Evolutionary conservation across 129 eudicot genomes (phyloP), one percentile per base, ranked within the genome.

Genomic region (Tagetes erecta): DNA sequence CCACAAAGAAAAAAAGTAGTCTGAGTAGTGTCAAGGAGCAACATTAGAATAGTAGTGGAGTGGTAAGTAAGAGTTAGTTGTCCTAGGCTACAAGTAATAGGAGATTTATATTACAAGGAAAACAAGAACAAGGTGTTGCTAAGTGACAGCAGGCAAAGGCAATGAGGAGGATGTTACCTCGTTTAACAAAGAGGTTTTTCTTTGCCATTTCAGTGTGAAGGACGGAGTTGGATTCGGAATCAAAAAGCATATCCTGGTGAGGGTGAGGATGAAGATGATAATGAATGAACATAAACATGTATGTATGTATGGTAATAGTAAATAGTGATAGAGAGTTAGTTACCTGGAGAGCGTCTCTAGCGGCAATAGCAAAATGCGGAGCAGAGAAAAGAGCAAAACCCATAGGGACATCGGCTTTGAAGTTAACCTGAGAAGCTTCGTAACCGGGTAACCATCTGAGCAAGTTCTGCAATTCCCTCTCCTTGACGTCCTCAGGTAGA

Each of bases 151-250:
- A 27, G 31, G n/a, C 0, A 4, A n/a, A 62, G 38, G 45, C 55
- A 55, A 70, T 88, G 27, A 20, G 27, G 27, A 20, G 27, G 27
- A 20, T 20, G 27, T 67, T 52, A 89, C 96, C 98, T 56, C 98
- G 84, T 83, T 92, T 92, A 3, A 94, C 91, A 78, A 94, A 94
- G 0, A 94, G 91, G 78, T 94, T 94, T 75, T 94, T 94, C 91
- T 92, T 92, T 0, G 98, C 97, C 98, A 94, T 94, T 85, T 94
- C 97, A 0, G 91, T 84, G 80, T 94, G 98, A 75, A 94, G 73
- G 3, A 94, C 84, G 0, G 92, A 83, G 74, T 94, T 94, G 1
- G 91, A 86, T 63, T 94, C 98, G 0, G 96, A 85, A 80, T 94
- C 98, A 76, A 90, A 94, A 67, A 94, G 86, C 96, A 90, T 79